A percentile compares a stretch with the other conserved stretches of the same genome.
These are phyloP conservation scores for Priceomyces carsonii DNA, from an alignment of 805 yeast species.

Conservation along the genomic window DNA sequence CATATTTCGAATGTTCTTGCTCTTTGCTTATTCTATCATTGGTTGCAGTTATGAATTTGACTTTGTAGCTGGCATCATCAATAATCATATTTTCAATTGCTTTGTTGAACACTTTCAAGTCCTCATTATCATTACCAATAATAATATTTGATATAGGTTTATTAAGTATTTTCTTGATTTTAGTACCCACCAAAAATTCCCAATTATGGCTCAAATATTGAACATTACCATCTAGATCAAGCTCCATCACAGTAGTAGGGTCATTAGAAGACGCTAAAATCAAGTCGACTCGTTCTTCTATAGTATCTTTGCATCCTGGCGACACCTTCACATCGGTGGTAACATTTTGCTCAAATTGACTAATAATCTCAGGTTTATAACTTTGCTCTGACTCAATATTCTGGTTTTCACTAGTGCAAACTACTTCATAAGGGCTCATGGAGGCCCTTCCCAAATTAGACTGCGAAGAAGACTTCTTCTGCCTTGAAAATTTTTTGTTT, in stretches of 20 bases:
- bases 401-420: too few relatives aligned
- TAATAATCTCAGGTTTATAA: too few relatives aligned
- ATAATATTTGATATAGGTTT: slow-evolving; percentile 64
- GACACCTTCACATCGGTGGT: too few relatives aligned
- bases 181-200: slow-evolving; percentile 76
- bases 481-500: too few relatives aligned
- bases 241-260: slow-evolving; percentile 79
- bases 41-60: slow-evolving; percentile 64
- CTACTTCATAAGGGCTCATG: too few relatives aligned
- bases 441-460: too few relatives aligned
- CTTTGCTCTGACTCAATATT: too few relatives aligned
- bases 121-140: slow-evolving; percentile 59
- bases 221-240: slow-evolving; percentile 79
- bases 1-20: too few relatives aligned
- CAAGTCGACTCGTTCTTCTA: slow-evolving; percentile 53
- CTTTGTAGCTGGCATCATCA: slow-evolving; percentile 78
- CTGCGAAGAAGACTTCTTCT: too few relatives aligned
- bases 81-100: slow-evolving; percentile 70
- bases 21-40: slow-evolving; percentile 18
- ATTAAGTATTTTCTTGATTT: slow-evolving; percentile 50
- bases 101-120: slow-evolving; percentile 63
- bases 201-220: slow-evolving; percentile 74
- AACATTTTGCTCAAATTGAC: too few relatives aligned
- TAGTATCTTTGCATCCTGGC: slow-evolving; percentile 16
- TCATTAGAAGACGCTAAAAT: slow-evolving; percentile 65